Percentiles rank a stretch among this genome's conserved stretches.
These are phyloP conservation scores for Debaryomyces psychrophilus DNA, from an alignment of 1,139 yeast species.

Conservation along the genomic window DNA sequence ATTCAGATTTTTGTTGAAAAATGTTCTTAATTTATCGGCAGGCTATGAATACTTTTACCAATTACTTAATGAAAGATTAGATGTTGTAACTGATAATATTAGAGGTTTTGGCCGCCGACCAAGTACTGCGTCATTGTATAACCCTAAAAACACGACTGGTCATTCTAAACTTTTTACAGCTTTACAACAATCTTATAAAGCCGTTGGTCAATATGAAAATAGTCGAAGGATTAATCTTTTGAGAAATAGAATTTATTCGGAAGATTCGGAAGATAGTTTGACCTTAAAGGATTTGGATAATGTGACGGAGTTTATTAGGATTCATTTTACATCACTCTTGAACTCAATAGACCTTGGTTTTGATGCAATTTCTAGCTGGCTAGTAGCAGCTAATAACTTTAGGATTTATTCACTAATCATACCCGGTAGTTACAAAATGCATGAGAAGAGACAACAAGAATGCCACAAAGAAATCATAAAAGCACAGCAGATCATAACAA, in stretches of 20 bases:
- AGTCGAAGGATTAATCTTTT: slow-evolving; percentile 25
- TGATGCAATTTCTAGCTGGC: slow-evolving; percentile 27
- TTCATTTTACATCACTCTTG: slow-evolving; percentile 24
- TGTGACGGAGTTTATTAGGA: slow-evolving; percentile 25
- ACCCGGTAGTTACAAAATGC: slow-evolving; percentile 19
- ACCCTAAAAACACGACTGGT: slow-evolving; percentile 16
- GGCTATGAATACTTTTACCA: slow-evolving; percentile 37
- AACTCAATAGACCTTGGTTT: slow-evolving; percentile 24
- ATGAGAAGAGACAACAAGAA: slow-evolving; percentile 22
- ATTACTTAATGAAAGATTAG: slow-evolving; percentile 31
- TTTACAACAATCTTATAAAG: slow-evolving; percentile 33
- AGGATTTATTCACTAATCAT: slow-evolving; percentile 22
- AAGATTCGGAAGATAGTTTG: slow-evolving; percentile 15
- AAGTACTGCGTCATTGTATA: slow-evolving; percentile 19
- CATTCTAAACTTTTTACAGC: slow-evolving; percentile 29
- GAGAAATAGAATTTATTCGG: slow-evolving; percentile 21
- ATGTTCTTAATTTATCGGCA: slow-evolving; percentile 27
- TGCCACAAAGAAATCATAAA: slow-evolving; percentile 20
- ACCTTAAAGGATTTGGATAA: slow-evolving; percentile 28
- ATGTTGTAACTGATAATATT: slow-evolving; percentile 19
- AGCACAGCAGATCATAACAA: slow-evolving; percentile 12
- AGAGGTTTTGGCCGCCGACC: slow-evolving; percentile 17
- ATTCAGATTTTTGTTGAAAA: slow-evolving; percentile 28
- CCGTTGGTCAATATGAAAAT: slow-evolving; percentile 37
- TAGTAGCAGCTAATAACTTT: slow-evolving; percentile 34